These are phyloP conservation scores for Pontederia paniculata DNA, from an alignment of 176 grass and related monocot species.

Conservation along the genomic window DNA sequence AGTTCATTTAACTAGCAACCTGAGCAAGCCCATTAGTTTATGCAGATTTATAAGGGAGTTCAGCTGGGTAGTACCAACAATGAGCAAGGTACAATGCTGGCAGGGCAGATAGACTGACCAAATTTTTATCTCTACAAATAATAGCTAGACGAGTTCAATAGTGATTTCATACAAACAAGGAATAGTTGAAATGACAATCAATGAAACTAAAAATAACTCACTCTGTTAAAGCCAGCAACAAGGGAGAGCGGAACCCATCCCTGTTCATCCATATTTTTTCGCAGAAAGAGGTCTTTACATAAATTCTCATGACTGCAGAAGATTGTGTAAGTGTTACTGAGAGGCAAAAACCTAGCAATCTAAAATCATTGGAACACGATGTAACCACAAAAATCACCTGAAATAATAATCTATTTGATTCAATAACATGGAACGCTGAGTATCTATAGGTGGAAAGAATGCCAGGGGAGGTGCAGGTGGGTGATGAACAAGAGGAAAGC, in stretches of 20 bases:
- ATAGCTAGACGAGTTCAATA: background rate
- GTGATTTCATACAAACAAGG: background rate
- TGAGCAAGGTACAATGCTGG: no score
- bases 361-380: background rate
- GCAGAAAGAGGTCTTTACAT: slow-evolving; percentile 71
- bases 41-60: no score
- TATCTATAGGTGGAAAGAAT: slow-evolving; percentile 33
- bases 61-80: no score
- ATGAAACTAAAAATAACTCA: slow-evolving; percentile 15
- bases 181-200: background rate
- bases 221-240: slow-evolving; percentile 62
- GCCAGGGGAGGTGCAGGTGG: slow-evolving; percentile 34
- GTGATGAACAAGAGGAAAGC: slow-evolving; percentile 37
- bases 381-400: slow-evolving; percentile 41
- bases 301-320: slow-evolving; percentile 68
- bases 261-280: slow-evolving; percentile 70
- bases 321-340: background rate
- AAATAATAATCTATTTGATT: slow-evolving; percentile 91
- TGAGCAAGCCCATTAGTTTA: no score
- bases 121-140: background rate
- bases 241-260: slow-evolving; percentile 84
- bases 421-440: slow-evolving; percentile 25
- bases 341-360: background rate
- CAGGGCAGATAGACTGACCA: no score
- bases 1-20: no score